Evolutionary conservation across 1,284 basidiomycete species (phyloP), one percentile per base, ranked within the genome.

Genomic region (Sanghuangporus weigelae): DNA sequence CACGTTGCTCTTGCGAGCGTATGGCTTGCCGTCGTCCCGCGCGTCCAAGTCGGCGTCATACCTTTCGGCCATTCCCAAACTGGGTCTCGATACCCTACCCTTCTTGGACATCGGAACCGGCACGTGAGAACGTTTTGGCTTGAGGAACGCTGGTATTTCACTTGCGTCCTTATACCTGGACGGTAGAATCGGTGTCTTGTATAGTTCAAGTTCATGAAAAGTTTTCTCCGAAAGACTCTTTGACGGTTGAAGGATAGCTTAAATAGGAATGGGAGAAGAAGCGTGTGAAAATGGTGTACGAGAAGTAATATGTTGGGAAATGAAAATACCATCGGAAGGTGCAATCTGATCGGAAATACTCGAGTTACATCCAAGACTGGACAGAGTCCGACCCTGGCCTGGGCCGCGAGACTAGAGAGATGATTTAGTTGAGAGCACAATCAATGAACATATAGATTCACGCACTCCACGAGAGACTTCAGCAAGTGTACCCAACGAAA

Each of bases 111-210:
- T 88, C 40, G 86, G 76, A 12, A 87, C 76, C 21, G 87, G 78
- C 50, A 77, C 75, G 11, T 80, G 80, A 14, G 75, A 73, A 66
- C 84, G 82, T 67, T 82, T 84, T 21, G 81, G 78, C 67, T 83
- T 78, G 75, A 90, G 89, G 75, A 89, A 83, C 64, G 86, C 84
- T 7, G 86, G 85, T 51, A 83, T 76, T 10, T 75, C 74, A 7
- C 76, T 73, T 16, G 81, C 75, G 11, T 75, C 81, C 62, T 84
- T 84, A 61, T 90, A 76, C 19, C 87, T 84, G 48, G 86, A 85
- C 4, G 89, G 88, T 7, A 90, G 69, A 54, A 91, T 78, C 7
- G 89, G 89, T 0, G 87, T 91, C 74, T 85, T 87, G 76, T 90
- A 91, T 44, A 86, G 79, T 67, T 91, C 89, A 48, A 90, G 74